These are phyloP conservation scores for Kodamaea lidongshanica DNA, from an alignment of 805 yeast species.

Conservation along the genomic window DNA sequence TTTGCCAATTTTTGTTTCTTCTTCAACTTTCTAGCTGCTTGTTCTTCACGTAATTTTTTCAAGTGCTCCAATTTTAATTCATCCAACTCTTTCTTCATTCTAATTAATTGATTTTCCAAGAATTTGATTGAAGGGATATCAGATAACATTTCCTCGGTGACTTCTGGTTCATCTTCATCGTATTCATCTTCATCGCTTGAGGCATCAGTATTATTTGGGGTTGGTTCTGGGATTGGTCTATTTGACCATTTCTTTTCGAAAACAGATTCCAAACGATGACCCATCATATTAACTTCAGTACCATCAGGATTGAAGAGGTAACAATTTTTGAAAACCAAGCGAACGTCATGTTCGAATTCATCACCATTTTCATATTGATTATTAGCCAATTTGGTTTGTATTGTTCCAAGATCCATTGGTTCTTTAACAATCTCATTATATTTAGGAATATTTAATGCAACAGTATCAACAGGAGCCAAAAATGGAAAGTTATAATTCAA, in stretches of 20 bases:
- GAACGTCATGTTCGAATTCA: slow-evolving; percentile 76
- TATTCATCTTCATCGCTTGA: slow-evolving; percentile 29
- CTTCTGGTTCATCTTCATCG: slow-evolving; percentile 57
- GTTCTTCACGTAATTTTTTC: slow-evolving; percentile 59
- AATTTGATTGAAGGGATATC: slow-evolving; percentile 88
- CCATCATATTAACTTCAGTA: slow-evolving; percentile 94
- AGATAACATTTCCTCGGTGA: slow-evolving; percentile 44
- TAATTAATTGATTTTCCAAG: slow-evolving; percentile 75
- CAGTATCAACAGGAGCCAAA: slow-evolving; percentile 90
- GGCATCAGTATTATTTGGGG: slow-evolving; percentile 47
- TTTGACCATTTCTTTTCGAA: slow-evolving; percentile 87
- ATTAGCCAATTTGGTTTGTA: slow-evolving; percentile 71
- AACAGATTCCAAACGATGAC: slow-evolving; percentile 79
- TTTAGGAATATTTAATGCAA: slow-evolving; percentile 86
- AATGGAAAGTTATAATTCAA: slow-evolving; percentile 85
- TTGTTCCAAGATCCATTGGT: slow-evolving; percentile 93
- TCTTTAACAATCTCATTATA: slow-evolving; percentile 79
- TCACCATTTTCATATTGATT: slow-evolving; percentile 87
- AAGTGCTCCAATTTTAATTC: slow-evolving; percentile 74
- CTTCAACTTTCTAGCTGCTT: slow-evolving; percentile 45
- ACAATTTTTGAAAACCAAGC: slow-evolving; percentile 82
- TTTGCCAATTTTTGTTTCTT: slow-evolving; percentile 31
- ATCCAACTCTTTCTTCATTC: slow-evolving; percentile 81
- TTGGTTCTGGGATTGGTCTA: slow-evolving; percentile 55
- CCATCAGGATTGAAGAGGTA: slow-evolving; percentile 93